These are phyloP conservation scores for Aeschynomene evenia DNA, from an alignment of 306 rosid species.

Conservation along the genomic window DNA sequence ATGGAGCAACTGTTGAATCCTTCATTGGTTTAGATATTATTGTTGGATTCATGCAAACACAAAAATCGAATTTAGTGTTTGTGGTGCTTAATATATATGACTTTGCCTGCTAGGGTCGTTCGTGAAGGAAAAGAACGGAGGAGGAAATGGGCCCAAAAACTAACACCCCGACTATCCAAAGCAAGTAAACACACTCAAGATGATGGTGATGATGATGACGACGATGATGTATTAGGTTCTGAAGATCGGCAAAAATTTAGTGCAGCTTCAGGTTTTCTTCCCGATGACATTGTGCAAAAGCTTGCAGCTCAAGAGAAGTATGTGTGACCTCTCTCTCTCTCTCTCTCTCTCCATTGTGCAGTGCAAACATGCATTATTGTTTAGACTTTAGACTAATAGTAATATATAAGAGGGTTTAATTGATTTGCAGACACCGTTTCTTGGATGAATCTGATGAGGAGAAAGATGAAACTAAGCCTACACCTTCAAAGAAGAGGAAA, in stretches of 20 bases:
- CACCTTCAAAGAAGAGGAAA: constrained; percentile 52
- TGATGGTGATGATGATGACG: not conserved
- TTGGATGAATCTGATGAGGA: constrained; percentile 61
- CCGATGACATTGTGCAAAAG: constrained; percentile 66
- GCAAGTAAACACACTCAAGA: constrained; percentile 36
- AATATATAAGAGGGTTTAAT: constrained; percentile 25
- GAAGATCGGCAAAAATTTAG: constrained; percentile 38
- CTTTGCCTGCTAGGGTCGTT: constrained; percentile 49
- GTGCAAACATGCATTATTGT: constrained; percentile 1
- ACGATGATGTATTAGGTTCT: constrained; percentile 23
- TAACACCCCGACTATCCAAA: constrained; percentile 58
- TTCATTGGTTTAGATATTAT: not conserved
- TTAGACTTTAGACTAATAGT: too few relatives aligned
- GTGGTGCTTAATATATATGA: not conserved
- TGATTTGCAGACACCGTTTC: constrained; percentile 56
- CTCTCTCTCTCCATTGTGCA: not conserved
- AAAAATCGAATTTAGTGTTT: not conserved
- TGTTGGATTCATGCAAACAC: not conserved
- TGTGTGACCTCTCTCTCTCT: constrained; percentile 30
- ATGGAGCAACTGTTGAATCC: not conserved
- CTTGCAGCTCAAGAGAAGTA: constrained; percentile 87
- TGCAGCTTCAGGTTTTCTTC: constrained; percentile 62
- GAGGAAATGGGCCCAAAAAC: constrained; percentile 64
- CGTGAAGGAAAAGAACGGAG: constrained; percentile 75
- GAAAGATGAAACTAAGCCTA: constrained; percentile 42